Percentiles rank a stretch among this genome's conserved stretches.
These are phyloP conservation scores for Kazachstania taianensis DNA, from an alignment of 805 yeast species.

Conservation along the genomic window DNA sequence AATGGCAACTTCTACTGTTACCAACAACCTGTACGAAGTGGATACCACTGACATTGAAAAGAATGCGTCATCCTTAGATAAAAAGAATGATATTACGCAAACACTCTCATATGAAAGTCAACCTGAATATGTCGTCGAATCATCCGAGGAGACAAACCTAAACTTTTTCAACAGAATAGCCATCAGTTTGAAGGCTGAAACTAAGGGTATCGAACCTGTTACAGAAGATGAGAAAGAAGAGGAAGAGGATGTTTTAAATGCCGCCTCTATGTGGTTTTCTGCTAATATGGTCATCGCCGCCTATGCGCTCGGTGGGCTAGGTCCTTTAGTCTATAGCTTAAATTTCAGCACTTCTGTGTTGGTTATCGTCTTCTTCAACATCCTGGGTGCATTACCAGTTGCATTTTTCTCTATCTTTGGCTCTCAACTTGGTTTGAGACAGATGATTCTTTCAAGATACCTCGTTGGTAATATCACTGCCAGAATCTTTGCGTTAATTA, in stretches of 20 bases:
- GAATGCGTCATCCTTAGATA: constrained; percentile 32
- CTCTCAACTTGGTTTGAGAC: constrained; percentile 77
- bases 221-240: constrained; percentile 70
- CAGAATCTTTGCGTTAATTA: constrained; percentile 67
- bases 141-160: constrained; percentile 11
- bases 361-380: constrained; percentile 11
- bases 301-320: constrained; percentile 64
- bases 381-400: constrained; percentile 63
- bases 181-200: constrained; percentile 36
- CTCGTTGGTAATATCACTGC: constrained; percentile 67
- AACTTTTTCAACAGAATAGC: constrained; percentile 17
- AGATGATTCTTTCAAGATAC: constrained; percentile 70
- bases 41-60: constrained; percentile 1
- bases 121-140: constrained; percentile 7
- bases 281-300: constrained; percentile 85
- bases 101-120: constrained; percentile 10
- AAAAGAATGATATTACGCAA: constrained; percentile 37
- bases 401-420: constrained; percentile 80
- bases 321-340: constrained; percentile 52
- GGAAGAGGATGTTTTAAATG: constrained; percentile 50
- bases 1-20: neutral
- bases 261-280: constrained; percentile 84
- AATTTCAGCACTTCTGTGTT: constrained; percentile 26
- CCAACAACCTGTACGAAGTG: constrained; percentile 4
- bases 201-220: constrained; percentile 71